Percentiles rank a stretch among this genome's conserved stretches.
These are phyloP conservation scores for Podila verticillata DNA, from an alignment of 192 early-diverging fungal species.

Conservation along the genomic window DNA sequence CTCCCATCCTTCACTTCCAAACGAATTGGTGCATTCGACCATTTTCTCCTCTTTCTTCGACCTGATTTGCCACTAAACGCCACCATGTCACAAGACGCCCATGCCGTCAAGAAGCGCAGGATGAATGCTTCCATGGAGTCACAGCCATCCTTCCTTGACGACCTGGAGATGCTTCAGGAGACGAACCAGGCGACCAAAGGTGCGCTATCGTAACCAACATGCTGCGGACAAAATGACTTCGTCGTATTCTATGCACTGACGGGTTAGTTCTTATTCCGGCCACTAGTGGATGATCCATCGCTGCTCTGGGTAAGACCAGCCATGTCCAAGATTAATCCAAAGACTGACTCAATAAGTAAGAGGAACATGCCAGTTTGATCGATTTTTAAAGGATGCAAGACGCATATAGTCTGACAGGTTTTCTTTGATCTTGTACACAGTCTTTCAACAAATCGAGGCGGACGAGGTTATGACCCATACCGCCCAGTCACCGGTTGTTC, in stretches of 20 bases:
- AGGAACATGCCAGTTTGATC: background rate
- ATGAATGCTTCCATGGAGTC: slow-evolving; percentile 19
- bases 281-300: slow-evolving; percentile 46
- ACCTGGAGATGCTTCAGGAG: slow-evolving; percentile 40
- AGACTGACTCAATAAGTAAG: slow-evolving; percentile 52
- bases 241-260: background rate
- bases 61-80: slow-evolving; percentile 16
- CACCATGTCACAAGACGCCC: slow-evolving; percentile 48
- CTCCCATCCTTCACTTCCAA: background rate
- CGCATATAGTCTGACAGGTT: background rate
- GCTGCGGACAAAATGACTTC: too few species aligned
- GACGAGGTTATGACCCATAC: slow-evolving; percentile 78
- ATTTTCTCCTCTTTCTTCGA: background rate
- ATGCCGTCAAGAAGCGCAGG: slow-evolving; percentile 44
- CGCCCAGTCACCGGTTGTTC: slow-evolving; percentile 66
- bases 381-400: background rate
- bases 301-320: slow-evolving; percentile 50
- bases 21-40: background rate
- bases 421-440: slow-evolving; percentile 42
- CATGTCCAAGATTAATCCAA: slow-evolving; percentile 31
- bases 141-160: slow-evolving; percentile 37
- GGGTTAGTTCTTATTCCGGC: background rate
- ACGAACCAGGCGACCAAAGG: slow-evolving; percentile 33
- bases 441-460: slow-evolving; percentile 97
- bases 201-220: background rate